Evolutionary conservation across 495 filamentous ascomycete genomes (phyloP), one percentile per base, ranked within the genome.

Genomic region (Massariosphaeria phaeospora): DNA sequence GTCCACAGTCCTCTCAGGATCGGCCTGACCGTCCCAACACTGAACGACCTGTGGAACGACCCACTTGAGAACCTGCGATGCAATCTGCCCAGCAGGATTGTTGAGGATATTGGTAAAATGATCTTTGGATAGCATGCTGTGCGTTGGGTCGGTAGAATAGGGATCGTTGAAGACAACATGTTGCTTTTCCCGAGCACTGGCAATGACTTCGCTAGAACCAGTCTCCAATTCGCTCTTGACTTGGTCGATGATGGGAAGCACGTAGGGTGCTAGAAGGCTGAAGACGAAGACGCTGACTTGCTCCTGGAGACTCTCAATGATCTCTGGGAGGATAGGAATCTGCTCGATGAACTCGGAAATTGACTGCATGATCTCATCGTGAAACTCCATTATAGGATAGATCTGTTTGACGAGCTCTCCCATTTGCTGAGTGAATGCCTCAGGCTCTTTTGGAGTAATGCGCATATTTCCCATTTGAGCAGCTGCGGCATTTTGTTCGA

Each of bases 71-170:
- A 89, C 76, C 61, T 82, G 77, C 34, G 82, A 85, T 24, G 90
- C 89, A 52, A 90, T 77, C 55, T 84, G 85, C 26, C 90, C 90
- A 13, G 88, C 90, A 21, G 88, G 81, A 67, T 94, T 89, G 66
- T 96, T 96, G 44, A 96, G 81, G 18, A 89, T 76, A 35, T 68
- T 72, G 34, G 77, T 80, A 67, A 94, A 95, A 66, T 95, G 89
- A 62, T 95, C 90, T 74, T 96, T 96, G 36, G 86, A 87, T 17
- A 96, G 78, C 90, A 95, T 96, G n/a, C 85, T 90, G 68, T 96
- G 90, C 9, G 90, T 96, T 7, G 90, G 90, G 64, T 96, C 83
- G 18, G 80, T 79, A 43, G 69, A 84, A 31, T 73, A 38, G 57
- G 91, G 83, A 59, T 96, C 83, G n/a, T 84, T 63, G 69, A 94